Base-by-base conservation (phyloP, 179 eudicot genomes). In the Carnegiea gigantea region DNA sequence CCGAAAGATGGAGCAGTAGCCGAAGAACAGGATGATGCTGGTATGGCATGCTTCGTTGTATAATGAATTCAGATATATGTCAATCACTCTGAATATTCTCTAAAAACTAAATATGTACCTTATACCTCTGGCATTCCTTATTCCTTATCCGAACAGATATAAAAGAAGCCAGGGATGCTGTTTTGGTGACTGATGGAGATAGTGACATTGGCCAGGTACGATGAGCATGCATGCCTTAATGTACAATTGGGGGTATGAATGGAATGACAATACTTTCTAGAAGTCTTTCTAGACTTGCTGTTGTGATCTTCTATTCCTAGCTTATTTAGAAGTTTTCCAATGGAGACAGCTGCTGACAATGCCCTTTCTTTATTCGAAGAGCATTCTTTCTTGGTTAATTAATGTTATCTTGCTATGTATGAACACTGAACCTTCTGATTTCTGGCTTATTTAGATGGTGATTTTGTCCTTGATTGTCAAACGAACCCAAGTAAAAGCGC, bases 121-220 rank as follows among this genome's bases (percentile, higher is more conserved):
- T 6, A 57, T 51, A 8, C 40, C 86, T 33, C 6, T 40, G 2
- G 9, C 9, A 40, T 40, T 51, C 20, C 83, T 73, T 67, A 65
- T 60, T 51, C 20, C 83, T 73, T 67, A 65, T 60, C n/a, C 48
- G 77, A 75, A 81, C 86, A 92, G 99, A 85, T 79, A 89, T 83
- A 86, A 93, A 87, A 71, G 93, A 91, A 84, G 84, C 81, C 13
- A 91, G 93, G 85, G 97, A 96, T 84, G 97, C 97, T 17, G 82
- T 96, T 88, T 78, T 96, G 73, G 95, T 96, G 12, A 91, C 96
- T 26, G 99, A 96, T 85, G 99, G 99, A 75, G 98, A 96, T 74
- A 88, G 88, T 82, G 99, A 96, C 64, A 88, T 96, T 82, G 98
- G 98, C 70, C 99, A 96, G 99, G 98, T 94, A 82, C 80, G 85